These are phyloP conservation scores for Fusarium nanum DNA, from an alignment of 2,329 filamentous ascomycete species.

Conservation along the genomic window DNA sequence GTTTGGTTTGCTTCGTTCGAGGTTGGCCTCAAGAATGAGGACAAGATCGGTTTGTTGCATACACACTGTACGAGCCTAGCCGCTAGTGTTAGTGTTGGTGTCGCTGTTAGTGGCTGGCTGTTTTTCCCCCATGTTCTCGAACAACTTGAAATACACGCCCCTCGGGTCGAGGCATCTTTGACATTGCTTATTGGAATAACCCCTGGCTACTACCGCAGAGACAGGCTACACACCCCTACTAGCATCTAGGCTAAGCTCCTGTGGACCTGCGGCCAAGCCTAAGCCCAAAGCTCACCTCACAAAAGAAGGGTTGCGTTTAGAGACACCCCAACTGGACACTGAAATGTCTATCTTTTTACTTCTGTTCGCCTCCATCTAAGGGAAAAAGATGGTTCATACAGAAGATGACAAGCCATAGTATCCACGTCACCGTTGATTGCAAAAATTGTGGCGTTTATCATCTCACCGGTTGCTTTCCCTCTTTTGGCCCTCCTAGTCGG, in stretches of 20 bases:
- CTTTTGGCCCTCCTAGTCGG: slow-evolving; percentile 28
- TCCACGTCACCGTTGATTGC: slow-evolving; percentile 37
- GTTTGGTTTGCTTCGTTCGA: neutral
- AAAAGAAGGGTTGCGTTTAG: neutral
- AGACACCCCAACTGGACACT: slow-evolving; percentile 14
- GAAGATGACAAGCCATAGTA: slow-evolving; percentile 16
- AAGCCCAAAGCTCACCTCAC: slow-evolving; percentile 24
- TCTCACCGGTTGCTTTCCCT: slow-evolving; percentile 40
- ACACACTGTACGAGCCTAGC: slow-evolving; percentile 1
- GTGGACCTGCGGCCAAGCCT: slow-evolving; percentile 13
- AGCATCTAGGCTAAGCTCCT: slow-evolving; percentile 13
- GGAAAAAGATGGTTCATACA: slow-evolving; percentile 24
- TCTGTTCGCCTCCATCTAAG: slow-evolving; percentile 2
- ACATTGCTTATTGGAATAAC: slow-evolving; percentile 38
- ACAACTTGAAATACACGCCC: slow-evolving; percentile 18
- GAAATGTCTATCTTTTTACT: neutral
- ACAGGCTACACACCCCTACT: slow-evolving; percentile 18
- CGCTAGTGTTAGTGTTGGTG: neutral
- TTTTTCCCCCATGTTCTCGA: slow-evolving; percentile 23
- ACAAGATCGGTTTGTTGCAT: slow-evolving; percentile 32
- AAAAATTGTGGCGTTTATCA: slow-evolving; percentile 47
- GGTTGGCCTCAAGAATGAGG: slow-evolving; percentile 33
- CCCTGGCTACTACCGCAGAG: slow-evolving; percentile 23
- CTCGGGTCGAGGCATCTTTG: slow-evolving; percentile 25
- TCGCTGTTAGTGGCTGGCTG: neutral